Evolutionary conservation across 1,284 basidiomycete species (phyloP), one percentile per base, ranked within the genome.

Genomic region (Papiliotrema fonsecae): DNA sequence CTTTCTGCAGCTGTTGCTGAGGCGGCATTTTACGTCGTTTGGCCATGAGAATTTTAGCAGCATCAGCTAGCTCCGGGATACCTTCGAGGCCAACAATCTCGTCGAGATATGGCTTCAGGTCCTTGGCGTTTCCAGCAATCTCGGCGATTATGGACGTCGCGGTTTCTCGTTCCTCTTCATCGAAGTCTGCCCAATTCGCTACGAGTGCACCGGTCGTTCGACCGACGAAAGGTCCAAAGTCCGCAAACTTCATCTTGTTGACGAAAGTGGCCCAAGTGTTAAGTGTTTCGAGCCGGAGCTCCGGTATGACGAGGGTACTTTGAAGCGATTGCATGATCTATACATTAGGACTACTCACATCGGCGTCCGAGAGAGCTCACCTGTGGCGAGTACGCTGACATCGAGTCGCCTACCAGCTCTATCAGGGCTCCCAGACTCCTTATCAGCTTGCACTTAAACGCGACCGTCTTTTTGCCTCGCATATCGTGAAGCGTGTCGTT

Each of bases 251-350:
- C 35, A 97, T 74, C 1, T 83, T 84, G 6, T 77, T 80, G 57
- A 97, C 77, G 71, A 97, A 96, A 18, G 76, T 77, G 48, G 80
- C 73, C 92, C 93, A 97, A 42, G 85, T 88, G 34, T 82, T 76
- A 2, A 99, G 77, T 0, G 90, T 88, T 4, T 84, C 83, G 50
- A 86, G 81, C 1, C 87, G 81, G 4, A 98, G 77, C 48, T 86
- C 85, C 9, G 85, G 77, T 2, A 70, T 59, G 36, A 78, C 75
- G 6, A 97, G 78, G 68, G 86, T 88, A 18, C 87, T 90, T 73
- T 97, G 94, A 36, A 98, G 79, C n/a, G 87, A 91, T 0, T 94
- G 91, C 85, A 98, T 91, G 60, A 98, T 86, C 90, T 96, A 59
- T n/a, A 9, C 21, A 25, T 38, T 14, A 36, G 34, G 19, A 22